Evolutionary conservation across 2,329 filamentous ascomycete genomes (phyloP).

Genomic region (Chaetothyriales sp.): DNA sequence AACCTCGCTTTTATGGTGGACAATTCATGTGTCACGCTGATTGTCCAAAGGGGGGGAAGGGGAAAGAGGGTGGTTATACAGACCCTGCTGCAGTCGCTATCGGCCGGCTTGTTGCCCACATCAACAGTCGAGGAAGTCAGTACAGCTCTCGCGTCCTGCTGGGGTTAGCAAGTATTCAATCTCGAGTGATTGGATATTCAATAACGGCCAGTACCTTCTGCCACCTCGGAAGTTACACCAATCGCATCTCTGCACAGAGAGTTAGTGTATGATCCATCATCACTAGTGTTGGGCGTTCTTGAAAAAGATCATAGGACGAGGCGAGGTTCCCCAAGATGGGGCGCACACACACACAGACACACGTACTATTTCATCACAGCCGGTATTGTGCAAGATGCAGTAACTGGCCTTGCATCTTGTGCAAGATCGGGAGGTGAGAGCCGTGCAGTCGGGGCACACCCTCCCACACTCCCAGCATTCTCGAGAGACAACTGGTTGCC

Average conservation of each 20-base stretch:
- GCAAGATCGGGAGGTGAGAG: constrained; percentile 55
- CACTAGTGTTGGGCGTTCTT: constrained; percentile 1
- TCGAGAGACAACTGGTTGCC: constrained; percentile 38
- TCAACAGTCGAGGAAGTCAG: not conserved
- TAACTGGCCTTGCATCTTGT: constrained; percentile 62
- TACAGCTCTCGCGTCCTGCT: constrained; percentile 7
- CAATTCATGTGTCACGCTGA: too few species aligned
- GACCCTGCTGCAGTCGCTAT: too few species aligned
- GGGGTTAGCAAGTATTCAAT: not conserved
- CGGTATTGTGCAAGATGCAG: constrained; percentile 70
- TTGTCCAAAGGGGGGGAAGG: too few species aligned
- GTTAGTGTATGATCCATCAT: too few species aligned
- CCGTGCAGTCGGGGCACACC: constrained; percentile 65
- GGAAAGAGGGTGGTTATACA: too few species aligned
- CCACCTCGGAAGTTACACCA: constrained; percentile 16
- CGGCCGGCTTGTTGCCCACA: too few species aligned
- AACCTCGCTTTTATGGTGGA: too few species aligned
- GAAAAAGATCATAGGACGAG: not conserved
- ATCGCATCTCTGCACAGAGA: constrained; percentile 9
- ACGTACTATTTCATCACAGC: constrained; percentile 49
- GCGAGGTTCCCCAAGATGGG: constrained; percentile 1
- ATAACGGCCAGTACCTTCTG: not conserved
- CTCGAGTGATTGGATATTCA: not conserved
- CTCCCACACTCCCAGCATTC: constrained; percentile 70
- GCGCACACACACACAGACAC: too few species aligned